Conservation (phyloP, 768 basidiomycete species). For the Vishniacozyma victoriae region DNA sequence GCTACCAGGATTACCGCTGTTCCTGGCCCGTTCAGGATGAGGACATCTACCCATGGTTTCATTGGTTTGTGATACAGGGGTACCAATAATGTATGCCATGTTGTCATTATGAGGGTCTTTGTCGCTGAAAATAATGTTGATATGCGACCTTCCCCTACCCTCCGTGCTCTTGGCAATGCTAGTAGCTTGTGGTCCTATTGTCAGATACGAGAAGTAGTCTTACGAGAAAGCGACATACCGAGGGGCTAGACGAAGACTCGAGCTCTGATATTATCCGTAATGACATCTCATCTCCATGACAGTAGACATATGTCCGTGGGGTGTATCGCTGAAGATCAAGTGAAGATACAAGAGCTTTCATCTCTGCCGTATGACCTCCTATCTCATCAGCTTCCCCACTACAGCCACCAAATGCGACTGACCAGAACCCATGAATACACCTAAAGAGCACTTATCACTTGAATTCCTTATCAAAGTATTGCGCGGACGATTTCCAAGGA, state of each 20-base stretch:
- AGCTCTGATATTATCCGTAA: conserved; percentile 61
- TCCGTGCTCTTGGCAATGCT: conserved; percentile 76
- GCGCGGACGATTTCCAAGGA: no score
- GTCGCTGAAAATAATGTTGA: conserved; percentile 64
- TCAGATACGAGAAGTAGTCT: background rate
- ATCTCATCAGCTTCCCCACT: no score
- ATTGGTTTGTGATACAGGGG: conserved; percentile 48
- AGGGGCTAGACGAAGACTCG: conserved; percentile 50
- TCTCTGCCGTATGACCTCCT: conserved; percentile 96
- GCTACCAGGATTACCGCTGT: conserved; percentile 77
- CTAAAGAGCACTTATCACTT: conserved; percentile 53
- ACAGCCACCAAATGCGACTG: no score
- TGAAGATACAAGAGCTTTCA: conserved; percentile 62
- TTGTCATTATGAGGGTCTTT: conserved; percentile 57
- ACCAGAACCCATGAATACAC: conserved; percentile 93
- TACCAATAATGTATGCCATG: conserved; percentile 58
- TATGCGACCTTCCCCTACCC: conserved; percentile 71
- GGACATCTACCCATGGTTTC: conserved; percentile 56
- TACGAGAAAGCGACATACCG: background rate
- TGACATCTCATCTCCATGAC: conserved; percentile 75
- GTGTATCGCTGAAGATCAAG: conserved; percentile 71
- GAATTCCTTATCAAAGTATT: background rate
- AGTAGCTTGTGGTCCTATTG: conserved; percentile 11
- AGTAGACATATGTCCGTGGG: conserved; percentile 72
- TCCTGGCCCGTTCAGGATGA: conserved; percentile 91